Percentiles rank a stretch among this genome's conserved stretches.
Evolutionary conservation across 164 flowering plant genomes (phyloP).

Genomic region (Tetrastigma voinierianum): DNA sequence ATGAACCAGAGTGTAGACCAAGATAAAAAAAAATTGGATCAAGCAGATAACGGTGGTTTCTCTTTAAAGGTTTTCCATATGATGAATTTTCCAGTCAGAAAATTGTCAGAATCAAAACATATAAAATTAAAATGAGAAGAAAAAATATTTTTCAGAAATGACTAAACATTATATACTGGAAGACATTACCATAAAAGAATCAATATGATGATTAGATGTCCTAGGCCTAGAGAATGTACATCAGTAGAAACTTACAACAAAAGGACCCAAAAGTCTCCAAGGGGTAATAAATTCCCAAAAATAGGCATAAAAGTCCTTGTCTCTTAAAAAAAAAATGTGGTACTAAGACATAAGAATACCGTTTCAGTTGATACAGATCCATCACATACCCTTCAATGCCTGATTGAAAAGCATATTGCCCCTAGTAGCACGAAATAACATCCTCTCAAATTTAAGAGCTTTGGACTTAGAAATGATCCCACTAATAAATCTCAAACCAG

Average conservation of each 20-base stretch:
- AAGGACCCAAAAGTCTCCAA: neutral
- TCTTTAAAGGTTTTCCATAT: too few relatives aligned
- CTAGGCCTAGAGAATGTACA: too few relatives aligned
- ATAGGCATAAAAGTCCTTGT: too few relatives aligned
- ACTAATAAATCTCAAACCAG: conserved; percentile 89
- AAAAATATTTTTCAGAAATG: neutral
- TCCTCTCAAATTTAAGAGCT: conserved; percentile 85
- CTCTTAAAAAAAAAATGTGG: neutral
- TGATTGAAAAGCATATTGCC: conserved; percentile 99
- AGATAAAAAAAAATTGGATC: neutral
- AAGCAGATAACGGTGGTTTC: too few relatives aligned
- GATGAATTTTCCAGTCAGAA: too few relatives aligned
- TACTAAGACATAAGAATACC: conserved; percentile 39
- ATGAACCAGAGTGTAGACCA: too few relatives aligned
- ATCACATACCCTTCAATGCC: conserved; percentile 69
- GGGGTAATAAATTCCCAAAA: neutral
- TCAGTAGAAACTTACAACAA: neutral
- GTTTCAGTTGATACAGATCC: conserved; percentile 77
- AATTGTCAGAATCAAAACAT: too few relatives aligned
- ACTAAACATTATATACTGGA: neutral
- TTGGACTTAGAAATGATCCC: conserved; percentile 85
- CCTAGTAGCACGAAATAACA: conserved; percentile 96
- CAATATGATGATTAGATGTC: neutral
- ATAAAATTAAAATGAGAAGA: too few relatives aligned
- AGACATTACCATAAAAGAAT: neutral